Percentiles rank a stretch among this genome's conserved stretches.
These are phyloP conservation scores for Trichoderma sp. DNA, from an alignment of 2,329 filamentous ascomycete species.

Conservation along the genomic window DNA sequence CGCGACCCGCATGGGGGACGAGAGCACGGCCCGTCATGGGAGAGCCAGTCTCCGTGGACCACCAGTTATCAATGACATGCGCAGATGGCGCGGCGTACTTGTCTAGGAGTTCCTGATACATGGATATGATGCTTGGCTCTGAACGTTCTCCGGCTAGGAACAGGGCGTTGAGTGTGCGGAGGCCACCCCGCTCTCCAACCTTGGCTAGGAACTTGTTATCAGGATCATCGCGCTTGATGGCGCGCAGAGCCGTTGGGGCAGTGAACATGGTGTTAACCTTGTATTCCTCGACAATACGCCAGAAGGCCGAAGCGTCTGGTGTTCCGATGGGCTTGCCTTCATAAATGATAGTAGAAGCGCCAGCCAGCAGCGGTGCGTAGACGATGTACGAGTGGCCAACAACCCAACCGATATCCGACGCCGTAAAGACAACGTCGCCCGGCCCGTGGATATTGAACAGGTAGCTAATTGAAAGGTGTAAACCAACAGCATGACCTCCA, in stretches of 20 bases:
- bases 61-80: slow-evolving; percentile 61
- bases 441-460: slow-evolving; percentile 81
- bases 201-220: slow-evolving; percentile 65
- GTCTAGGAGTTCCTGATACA: slow-evolving; percentile 74
- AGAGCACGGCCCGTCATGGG: slow-evolving; percentile 59
- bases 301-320: slow-evolving; percentile 83
- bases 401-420: slow-evolving; percentile 88
- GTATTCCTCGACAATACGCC: slow-evolving; percentile 83
- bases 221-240: slow-evolving; percentile 84
- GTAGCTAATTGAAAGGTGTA: slow-evolving; percentile 80
- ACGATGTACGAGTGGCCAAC: slow-evolving; percentile 74
- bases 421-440: slow-evolving; percentile 73
- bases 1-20: slow-evolving; percentile 58
- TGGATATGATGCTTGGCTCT: slow-evolving; percentile 79
- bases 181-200: slow-evolving; percentile 66
- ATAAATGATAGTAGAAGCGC: slow-evolving; percentile 83
- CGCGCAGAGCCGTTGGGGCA: slow-evolving; percentile 82
- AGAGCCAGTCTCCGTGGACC: slow-evolving; percentile 61
- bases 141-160: slow-evolving; percentile 90
- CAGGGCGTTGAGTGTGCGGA: slow-evolving; percentile 71
- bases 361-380: slow-evolving; percentile 82
- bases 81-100: slow-evolving; percentile 65
- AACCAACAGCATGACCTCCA: slow-evolving; percentile 82
- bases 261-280: slow-evolving; percentile 83
- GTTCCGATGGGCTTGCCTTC: slow-evolving; percentile 95